Conservation (phyloP, 2,329 filamentous ascomycete genomes). For the Monascus ruber region DNA sequence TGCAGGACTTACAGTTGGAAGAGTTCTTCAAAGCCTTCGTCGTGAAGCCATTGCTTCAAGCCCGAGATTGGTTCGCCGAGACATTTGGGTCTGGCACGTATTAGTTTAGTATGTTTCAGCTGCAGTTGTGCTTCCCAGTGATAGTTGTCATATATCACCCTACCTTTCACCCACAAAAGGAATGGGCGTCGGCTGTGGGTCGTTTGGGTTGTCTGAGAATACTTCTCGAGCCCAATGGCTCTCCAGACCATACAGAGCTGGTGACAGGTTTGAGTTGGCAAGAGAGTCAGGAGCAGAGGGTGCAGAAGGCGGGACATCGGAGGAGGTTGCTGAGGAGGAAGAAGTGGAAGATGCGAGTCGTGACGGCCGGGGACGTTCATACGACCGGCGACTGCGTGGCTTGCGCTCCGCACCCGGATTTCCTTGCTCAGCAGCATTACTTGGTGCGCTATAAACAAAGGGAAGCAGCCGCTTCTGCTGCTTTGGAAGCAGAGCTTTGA, state of each 20-base stretch:
- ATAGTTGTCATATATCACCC: slow-evolving; percentile 2
- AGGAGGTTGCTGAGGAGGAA: slow-evolving; percentile 14
- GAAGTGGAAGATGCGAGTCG: slow-evolving; percentile 16
- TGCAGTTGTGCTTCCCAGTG: not conserved
- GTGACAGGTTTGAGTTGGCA: slow-evolving; percentile 19
- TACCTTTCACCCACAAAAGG: slow-evolving; percentile 19
- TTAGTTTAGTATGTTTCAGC: slow-evolving; percentile 1
- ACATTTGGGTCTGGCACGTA: slow-evolving; percentile 22
- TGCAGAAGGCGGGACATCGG: slow-evolving; percentile 18
- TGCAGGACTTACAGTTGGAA: slow-evolving; percentile 24
- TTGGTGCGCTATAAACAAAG: slow-evolving; percentile 15
- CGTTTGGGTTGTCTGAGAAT: slow-evolving; percentile 14
- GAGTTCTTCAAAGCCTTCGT: slow-evolving; percentile 26
- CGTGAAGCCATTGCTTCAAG: slow-evolving; percentile 18
- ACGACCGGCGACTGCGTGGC: slow-evolving; percentile 22
- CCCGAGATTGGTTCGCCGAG: slow-evolving; percentile 17
- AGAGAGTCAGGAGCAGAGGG: slow-evolving; percentile 25
- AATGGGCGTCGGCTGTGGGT: slow-evolving; percentile 18
- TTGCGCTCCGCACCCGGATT: slow-evolving; percentile 18
- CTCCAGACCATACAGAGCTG: slow-evolving; percentile 13
- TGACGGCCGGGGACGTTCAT: slow-evolving; percentile 22
- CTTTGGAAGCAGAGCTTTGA: slow-evolving; percentile 16
- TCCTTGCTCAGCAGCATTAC: slow-evolving; percentile 13
- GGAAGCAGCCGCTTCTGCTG: slow-evolving; percentile 20
- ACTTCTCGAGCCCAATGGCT: slow-evolving; percentile 34